Evolutionary conservation across 306 rosid genomes (phyloP), one percentile per base, ranked within the genome.

Genomic region (Quillaja saponaria): DNA sequence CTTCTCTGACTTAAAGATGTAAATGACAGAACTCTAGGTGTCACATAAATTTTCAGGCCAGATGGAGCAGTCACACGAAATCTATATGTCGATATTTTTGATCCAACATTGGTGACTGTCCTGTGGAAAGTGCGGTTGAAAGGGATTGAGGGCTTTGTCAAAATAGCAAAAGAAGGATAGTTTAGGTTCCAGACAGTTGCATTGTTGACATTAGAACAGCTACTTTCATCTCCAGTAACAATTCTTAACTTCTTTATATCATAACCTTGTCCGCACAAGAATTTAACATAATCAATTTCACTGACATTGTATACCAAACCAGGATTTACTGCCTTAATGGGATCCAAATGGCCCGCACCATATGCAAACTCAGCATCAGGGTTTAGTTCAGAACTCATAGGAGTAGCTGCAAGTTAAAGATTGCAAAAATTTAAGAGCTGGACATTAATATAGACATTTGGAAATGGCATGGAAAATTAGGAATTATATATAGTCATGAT

Each of bases 91-190:
- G 54, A 61, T 1, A 9, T 61, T 33, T 52, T 20, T 1, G 28
- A 45, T 44, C 66, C 66, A 42, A 61, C 66, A 15, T 61, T 61
- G 5, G 66, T 45, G 28, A 45, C 66, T 0, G 53, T 45, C 44
- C 66, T 49, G 10, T 10, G 28, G 40, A 40, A 61, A 45, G 63
- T 13, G 0, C 56, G 56, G 35, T 8, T 66, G 33, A 71, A 7
- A 13, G 20, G 28, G 20, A 16, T 42, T 8, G 1, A 53, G 10
- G 55, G n/a, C 0, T 10, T 4, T 8, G 13, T 33, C 4, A 16
- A 20, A 12, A 80, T 39, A 2, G 84, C 75, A 41, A 81, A 66
- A 1, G 87, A 72, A 49, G 90, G 95, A n/a, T 81, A 78, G 25
- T 81, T 87, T 6, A 87, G 13, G 34, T 81, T 71, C 7, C 46